phyloP scores from a whole-genome alignment of 305 asterid genomes.

The Stenogyne calaminthoides region DNA sequence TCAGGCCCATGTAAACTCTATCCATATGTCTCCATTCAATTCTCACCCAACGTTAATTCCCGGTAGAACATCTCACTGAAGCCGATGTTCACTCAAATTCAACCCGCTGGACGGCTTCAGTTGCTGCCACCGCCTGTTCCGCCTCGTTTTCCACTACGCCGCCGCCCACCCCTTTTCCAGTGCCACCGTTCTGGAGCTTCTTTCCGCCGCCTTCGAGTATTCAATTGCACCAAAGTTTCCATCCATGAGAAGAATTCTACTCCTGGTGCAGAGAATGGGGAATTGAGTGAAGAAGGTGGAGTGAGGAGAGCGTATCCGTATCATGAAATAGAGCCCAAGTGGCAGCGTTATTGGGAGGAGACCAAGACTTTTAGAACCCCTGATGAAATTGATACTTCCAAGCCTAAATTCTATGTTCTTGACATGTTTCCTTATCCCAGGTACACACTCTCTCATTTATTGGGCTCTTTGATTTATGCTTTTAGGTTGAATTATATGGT shows the following conservation, averaged over 20 bases:
- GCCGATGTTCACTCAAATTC: constrained; percentile 63
- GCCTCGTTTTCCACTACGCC: constrained; percentile 36
- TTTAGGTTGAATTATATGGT: background rate
- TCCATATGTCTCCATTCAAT: background rate
- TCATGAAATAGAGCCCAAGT: constrained; percentile 81
- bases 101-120: constrained; percentile 38
- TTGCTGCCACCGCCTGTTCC: constrained; percentile 35
- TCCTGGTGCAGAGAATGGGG: constrained; percentile 25
- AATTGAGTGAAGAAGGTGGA: constrained; percentile 29
- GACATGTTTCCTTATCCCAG: constrained; percentile 99
- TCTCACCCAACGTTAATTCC: constrained; percentile 28
- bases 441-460: constrained; percentile 36
- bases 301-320: constrained; percentile 83
- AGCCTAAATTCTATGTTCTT: constrained; percentile 92
- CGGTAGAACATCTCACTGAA: background rate
- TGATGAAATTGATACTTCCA: constrained; percentile 83
- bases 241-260: constrained; percentile 7
- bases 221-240: constrained; percentile 32
- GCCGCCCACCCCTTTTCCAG: constrained; percentile 31
- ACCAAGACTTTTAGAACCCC: constrained; percentile 83
- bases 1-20: constrained; percentile 31
- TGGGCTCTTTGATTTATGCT: background rate
- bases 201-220: constrained; percentile 35
- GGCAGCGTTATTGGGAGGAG: constrained; percentile 92
- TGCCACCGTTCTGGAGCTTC: constrained; percentile 28